phyloP scores from a whole-genome alignment of 1,284 basidiomycete species.

The Vanrija sp. region DNA sequence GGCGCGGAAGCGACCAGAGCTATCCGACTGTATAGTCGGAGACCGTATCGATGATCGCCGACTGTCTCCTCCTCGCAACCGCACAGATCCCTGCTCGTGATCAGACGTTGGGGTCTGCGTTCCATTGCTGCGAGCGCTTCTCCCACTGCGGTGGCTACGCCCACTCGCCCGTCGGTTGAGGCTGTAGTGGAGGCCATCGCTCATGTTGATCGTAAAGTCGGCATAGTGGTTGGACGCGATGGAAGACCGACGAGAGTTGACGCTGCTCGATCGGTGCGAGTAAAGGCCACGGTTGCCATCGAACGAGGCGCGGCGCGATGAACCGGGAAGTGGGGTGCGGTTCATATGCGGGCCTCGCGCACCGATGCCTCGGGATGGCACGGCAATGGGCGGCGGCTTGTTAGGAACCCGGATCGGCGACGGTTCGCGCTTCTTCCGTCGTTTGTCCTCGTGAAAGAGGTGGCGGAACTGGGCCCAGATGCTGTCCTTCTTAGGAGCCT shows the following conservation, averaged over 20 bases:
- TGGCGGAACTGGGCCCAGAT: constrained; percentile 51
- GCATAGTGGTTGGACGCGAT: constrained; percentile 37
- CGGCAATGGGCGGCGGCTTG: constrained; percentile 18
- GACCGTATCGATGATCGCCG: constrained; percentile 32
- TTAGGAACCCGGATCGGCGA: not conserved
- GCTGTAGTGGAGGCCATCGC: constrained; percentile 25
- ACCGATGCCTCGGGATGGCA: constrained; percentile 32
- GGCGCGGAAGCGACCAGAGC: constrained; percentile 17
- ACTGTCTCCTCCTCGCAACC: constrained; percentile 21
- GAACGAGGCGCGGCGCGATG: constrained; percentile 30
- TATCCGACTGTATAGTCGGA: constrained; percentile 27
- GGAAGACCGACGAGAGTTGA: constrained; percentile 48
- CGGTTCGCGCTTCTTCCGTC: constrained; percentile 42
- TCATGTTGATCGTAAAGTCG: constrained; percentile 28
- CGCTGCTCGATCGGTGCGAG: constrained; percentile 45
- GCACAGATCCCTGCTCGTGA: constrained; percentile 34
- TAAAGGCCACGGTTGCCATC: constrained; percentile 32
- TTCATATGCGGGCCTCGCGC: constrained; percentile 26
- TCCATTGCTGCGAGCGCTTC: constrained; percentile 26
- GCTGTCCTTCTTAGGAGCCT: constrained; percentile 40
- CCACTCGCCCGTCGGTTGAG: constrained; percentile 39
- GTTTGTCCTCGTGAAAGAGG: constrained; percentile 51
- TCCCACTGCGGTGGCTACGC: constrained; percentile 31
- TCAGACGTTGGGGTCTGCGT: constrained; percentile 48
- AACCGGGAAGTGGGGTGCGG: constrained; percentile 15